Evolutionary conservation across 345 rosid genomes (phyloP).

Genomic region (Eucalyptus marginata): DNA sequence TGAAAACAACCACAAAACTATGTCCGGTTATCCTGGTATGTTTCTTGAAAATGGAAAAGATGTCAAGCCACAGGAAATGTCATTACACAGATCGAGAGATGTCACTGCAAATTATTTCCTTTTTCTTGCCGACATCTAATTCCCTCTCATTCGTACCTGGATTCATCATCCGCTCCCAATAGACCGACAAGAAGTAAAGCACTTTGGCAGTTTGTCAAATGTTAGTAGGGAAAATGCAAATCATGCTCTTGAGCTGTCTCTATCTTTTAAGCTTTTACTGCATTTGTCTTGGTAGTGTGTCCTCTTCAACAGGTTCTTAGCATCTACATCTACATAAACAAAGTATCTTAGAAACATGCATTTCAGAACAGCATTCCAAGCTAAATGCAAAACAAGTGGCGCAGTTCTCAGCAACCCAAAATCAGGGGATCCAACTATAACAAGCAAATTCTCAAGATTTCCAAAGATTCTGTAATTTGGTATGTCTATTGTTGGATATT

Average conservation of each 20-base stretch:
- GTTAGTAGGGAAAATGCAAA: not conserved
- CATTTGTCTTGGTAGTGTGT: not conserved
- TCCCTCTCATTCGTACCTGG: too few species aligned
- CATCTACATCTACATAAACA: not conserved
- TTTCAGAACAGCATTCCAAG: not conserved
- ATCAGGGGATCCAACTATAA: not conserved
- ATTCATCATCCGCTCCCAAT: too few species aligned
- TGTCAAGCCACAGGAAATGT: too few species aligned
- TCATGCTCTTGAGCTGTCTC: not conserved
- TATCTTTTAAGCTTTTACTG: not conserved
- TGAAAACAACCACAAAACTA: too few species aligned
- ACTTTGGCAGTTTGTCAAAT: not conserved
- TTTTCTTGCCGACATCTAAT: too few species aligned
- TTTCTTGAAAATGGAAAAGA: too few species aligned
- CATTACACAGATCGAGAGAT: too few species aligned
- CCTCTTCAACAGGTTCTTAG: not conserved
- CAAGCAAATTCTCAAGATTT: not conserved
- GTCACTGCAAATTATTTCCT: too few species aligned
- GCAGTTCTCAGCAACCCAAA: not conserved
- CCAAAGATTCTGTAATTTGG: too few species aligned
- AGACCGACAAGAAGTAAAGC: too few species aligned
- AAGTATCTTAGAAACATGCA: not conserved
- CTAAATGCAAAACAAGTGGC: not conserved
- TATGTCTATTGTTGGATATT: too few species aligned
- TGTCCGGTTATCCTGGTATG: too few species aligned